These are phyloP conservation scores for Hyaloscypha variabilis DNA, from an alignment of 495 filamentous ascomycete species.

Conservation along the genomic window DNA sequence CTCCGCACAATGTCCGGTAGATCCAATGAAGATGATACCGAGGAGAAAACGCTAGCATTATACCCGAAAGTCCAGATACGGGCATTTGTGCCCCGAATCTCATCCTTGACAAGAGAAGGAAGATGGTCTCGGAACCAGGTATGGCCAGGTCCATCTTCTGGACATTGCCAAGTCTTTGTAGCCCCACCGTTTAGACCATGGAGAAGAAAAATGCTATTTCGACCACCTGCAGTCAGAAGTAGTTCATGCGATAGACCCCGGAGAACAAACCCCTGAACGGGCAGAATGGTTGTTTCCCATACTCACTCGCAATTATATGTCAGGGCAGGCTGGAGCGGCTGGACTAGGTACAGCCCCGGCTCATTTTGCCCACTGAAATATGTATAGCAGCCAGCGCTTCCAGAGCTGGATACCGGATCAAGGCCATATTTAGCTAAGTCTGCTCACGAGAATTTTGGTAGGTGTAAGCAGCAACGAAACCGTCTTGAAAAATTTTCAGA, in stretches of 20 bases:
- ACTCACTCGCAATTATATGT: not conserved
- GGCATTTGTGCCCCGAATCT: constrained; percentile 1
- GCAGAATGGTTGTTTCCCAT: not conserved
- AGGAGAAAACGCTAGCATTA: constrained; percentile 11
- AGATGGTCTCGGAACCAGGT: constrained; percentile 6
- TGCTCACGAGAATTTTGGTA: not conserved
- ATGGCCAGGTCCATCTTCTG: not conserved
- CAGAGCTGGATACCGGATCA: not conserved
- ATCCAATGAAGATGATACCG: not conserved
- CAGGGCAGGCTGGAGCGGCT: constrained; percentile 1
- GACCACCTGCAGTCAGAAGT: not conserved
- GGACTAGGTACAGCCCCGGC: constrained; percentile 1
- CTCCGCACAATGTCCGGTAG: not conserved
- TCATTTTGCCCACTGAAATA: not conserved
- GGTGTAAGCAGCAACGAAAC: not conserved
- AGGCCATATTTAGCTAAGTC: not conserved
- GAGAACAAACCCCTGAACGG: not conserved
- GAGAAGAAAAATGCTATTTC: constrained; percentile 6
- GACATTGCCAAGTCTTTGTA: constrained; percentile 2
- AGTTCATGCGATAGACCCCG: not conserved
- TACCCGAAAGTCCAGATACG: constrained; percentile 11
- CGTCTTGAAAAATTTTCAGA: not conserved
- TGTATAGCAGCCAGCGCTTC: not conserved
- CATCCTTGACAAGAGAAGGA: constrained; percentile 2
- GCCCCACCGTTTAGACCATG: constrained; percentile 6